Percentiles rank a stretch among this genome's conserved stretches.
These are phyloP conservation scores for Fagopyrum esculentum DNA, from an alignment of 148 eudicot genomes.

Conservation along the genomic window DNA sequence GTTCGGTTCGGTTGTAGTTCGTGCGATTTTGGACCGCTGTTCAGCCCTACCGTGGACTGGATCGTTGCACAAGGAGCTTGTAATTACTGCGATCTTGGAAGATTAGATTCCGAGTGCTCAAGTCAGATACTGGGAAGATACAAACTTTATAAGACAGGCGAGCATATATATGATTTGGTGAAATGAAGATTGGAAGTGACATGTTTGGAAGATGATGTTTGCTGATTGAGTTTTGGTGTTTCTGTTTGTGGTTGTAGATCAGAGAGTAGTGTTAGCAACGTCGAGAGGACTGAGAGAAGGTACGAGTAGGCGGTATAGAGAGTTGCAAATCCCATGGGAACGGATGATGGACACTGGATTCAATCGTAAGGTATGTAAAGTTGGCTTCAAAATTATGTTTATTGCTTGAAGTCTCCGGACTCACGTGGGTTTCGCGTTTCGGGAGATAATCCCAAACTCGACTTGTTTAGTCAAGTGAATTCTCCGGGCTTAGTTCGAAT, in stretches of 20 bases:
- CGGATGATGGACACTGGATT: constrained; percentile 71
- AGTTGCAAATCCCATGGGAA: constrained; percentile 59
- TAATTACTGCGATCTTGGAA: no score
- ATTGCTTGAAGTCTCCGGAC: no score
- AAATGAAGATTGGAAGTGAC: background rate
- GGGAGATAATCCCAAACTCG: no score
- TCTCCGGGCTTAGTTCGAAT: no score
- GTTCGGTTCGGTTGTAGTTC: no score
- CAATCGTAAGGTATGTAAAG: constrained; percentile 53
- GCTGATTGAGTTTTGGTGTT: constrained; percentile 6
- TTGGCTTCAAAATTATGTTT: background rate
- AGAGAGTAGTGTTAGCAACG: constrained; percentile 47
- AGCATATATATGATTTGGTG: constrained; percentile 27
- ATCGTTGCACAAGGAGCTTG: no score
- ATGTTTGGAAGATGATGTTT: no score
- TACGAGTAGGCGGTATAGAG: constrained; percentile 49
- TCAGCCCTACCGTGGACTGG: no score
- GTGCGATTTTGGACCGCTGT: no score
- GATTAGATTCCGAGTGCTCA: constrained; percentile 23
- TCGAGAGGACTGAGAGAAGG: constrained; percentile 70
- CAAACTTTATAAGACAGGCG: constrained; percentile 78
- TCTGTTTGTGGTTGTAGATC: constrained; percentile 31
- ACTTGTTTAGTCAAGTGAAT: no score
- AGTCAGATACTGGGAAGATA: constrained; percentile 43
- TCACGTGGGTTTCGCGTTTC: no score